Evolutionary conservation across 805 yeast species (phyloP).

Genomic region (Pichia pseudocactophila): DNA sequence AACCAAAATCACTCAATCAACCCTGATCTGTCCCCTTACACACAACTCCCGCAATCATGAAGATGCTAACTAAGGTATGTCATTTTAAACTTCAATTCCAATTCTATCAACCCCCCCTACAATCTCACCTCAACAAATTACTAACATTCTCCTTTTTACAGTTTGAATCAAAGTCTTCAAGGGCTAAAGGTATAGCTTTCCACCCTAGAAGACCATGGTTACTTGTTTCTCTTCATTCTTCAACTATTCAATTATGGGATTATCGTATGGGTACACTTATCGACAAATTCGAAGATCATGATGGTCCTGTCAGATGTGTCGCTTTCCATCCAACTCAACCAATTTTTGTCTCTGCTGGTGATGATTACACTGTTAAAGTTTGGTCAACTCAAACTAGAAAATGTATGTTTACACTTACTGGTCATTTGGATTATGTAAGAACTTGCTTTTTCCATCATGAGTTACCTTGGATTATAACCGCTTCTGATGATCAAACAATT

Average conservation of each 20-base stretch:
- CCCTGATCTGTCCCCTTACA: neutral
- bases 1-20: no score
- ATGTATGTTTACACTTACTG: slow-evolving; percentile 82
- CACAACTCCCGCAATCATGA: slow-evolving; percentile 42
- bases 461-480: slow-evolving; percentile 93
- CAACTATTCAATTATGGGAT: slow-evolving; percentile 99
- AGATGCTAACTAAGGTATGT: slow-evolving; percentile 31
- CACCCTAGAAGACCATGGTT: slow-evolving; percentile 95
- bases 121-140: neutral
- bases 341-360: slow-evolving; percentile 93
- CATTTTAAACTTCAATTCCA: no score
- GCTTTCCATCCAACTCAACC: slow-evolving; percentile 98
- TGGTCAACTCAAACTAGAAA: slow-evolving; percentile 92
- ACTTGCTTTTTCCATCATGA: slow-evolving; percentile 92
- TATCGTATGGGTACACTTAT: slow-evolving; percentile 97
- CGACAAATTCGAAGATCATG: slow-evolving; percentile 96
- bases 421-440: slow-evolving; percentile 93
- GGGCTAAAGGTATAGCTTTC: slow-evolving; percentile 98
- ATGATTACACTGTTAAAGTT: slow-evolving; percentile 88
- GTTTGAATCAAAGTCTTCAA: slow-evolving; percentile 69
- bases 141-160: slow-evolving; percentile 4
- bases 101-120: no score
- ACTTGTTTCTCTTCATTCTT: slow-evolving; percentile 89
- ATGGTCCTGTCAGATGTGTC: slow-evolving; percentile 94
- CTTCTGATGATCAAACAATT: slow-evolving; percentile 97